Base-by-base conservation (phyloP, 768 basidiomycete genomes). In the Punctularia strigosozonata region DNA sequence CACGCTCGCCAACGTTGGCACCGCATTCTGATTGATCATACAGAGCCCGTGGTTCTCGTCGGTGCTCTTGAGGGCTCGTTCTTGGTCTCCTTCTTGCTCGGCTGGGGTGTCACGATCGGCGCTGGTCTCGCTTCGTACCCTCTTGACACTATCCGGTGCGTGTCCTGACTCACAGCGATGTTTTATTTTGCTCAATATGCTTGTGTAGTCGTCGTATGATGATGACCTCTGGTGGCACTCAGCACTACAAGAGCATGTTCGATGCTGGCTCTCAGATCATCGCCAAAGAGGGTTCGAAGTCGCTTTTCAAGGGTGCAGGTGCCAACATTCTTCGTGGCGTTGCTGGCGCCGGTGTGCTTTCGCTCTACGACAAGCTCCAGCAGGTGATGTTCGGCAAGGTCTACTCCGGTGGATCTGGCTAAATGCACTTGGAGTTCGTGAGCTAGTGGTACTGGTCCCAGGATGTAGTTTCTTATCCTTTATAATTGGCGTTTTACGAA, bases 211-310 rank as follows among this genome's bases (percentile, higher is more conserved):
- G 95, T 82, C 90, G 95, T 53, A 99, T 99, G 95, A 99, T 99
- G 95, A 98, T 98, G 94, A 98, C 95, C 25, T 97, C 94, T 18
- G 95, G 94, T 53, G 82, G 78, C 54, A 75, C 76, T 54, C 78
- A 83, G 45, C 91, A 97, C 80, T 98, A 98, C 82, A 94, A 92
- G 75, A 88, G 86, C 51, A 97, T 97, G 91, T 83, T 94, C 63
- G 92, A 98, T 56, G 92, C 92, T 57, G 89, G 79, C 44, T 74
- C 83, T 22, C 89, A 95, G 66, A 97, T 99, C 58, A 55, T 97
- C 53, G 80, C 79, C 58, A 94, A 94, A 74, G 95, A 99, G 71
- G 95, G 95, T 54, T 64, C 70, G 43, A 85, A 82, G 65, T 97
- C 94, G 7, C 75, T 98, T 58, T 97, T 98, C 83, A 95, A 97